These are phyloP conservation scores for Monascus ruber DNA, from an alignment of 2,329 filamentous ascomycete species.

Conservation along the genomic window DNA sequence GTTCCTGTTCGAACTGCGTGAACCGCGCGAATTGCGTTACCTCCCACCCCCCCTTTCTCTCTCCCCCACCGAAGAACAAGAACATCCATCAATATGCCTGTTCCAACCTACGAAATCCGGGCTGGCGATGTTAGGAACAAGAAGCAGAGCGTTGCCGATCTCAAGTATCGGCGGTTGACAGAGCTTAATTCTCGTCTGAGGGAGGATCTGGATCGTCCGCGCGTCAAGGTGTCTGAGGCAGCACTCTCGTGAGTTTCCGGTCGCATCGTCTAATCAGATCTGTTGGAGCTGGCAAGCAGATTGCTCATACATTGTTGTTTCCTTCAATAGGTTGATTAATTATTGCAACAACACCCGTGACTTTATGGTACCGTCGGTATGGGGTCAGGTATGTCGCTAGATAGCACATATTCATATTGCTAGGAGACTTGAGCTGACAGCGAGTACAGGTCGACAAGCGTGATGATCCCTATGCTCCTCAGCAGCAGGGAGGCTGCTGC, in stretches of 20 bases:
- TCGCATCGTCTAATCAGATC: too few species aligned
- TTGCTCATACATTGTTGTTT: conserved; percentile 4
- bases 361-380: conserved; percentile 97
- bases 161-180: conserved; percentile 90
- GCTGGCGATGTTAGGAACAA: conserved; percentile 66
- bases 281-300: conserved; percentile 1
- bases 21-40: too few species aligned
- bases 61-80: conserved; percentile 2
- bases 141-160: conserved; percentile 98
- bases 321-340: conserved; percentile 65
- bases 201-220: conserved; percentile 88
- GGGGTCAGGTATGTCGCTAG: conserved; percentile 58
- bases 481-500: conserved; percentile 87
- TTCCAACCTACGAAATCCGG: conserved; percentile 56
- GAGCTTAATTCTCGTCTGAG: conserved; percentile 93
- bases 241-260: conserved; percentile 58
- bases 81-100: conserved; percentile 40
- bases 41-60: conserved; percentile 1
- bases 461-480: conserved; percentile 96
- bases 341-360: conserved; percentile 98
- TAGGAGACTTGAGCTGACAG: background rate
- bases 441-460: conserved; percentile 64
- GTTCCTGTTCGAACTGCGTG: background rate
- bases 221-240: conserved; percentile 91
- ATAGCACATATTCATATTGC: background rate